These are phyloP conservation scores for Pleurotus sapidus DNA, from an alignment of 768 basidiomycete genomes.

Conservation along the genomic window DNA sequence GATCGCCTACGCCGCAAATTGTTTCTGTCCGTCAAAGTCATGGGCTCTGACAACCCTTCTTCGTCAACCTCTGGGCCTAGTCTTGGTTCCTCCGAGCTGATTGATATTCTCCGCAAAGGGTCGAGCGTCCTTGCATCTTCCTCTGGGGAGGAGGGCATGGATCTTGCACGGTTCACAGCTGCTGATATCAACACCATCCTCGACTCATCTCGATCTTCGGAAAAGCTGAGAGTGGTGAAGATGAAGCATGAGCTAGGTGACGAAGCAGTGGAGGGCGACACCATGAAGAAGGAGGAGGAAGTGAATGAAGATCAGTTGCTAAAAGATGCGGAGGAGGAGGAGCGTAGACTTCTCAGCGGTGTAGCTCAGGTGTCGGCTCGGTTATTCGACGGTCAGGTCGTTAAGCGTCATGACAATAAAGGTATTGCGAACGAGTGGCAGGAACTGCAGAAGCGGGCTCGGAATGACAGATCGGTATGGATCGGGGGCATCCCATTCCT, in stretches of 20 bases:
- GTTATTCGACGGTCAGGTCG: conserved; percentile 52
- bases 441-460: conserved; percentile 41
- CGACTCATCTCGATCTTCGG: conserved; percentile 39
- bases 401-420: conserved; percentile 18
- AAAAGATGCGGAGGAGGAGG: conserved; percentile 51
- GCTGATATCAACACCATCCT: conserved; percentile 44
- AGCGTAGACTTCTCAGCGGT: conserved; percentile 45
- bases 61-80: conserved; percentile 18
- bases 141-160: conserved; percentile 27
- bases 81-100: conserved; percentile 42
- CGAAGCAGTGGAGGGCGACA: conserved; percentile 6
- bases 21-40: conserved; percentile 62
- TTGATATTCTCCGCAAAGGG: conserved; percentile 56
- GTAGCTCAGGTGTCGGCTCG: conserved; percentile 58
- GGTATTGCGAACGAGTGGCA: conserved; percentile 46
- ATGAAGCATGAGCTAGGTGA: conserved; percentile 37
- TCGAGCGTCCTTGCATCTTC: conserved; percentile 48
- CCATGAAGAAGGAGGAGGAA: neutral
- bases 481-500: conserved; percentile 27
- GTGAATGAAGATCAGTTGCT: conserved; percentile 22
- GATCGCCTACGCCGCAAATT: conserved; percentile 70
- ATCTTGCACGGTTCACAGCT: conserved; percentile 40
- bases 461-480: conserved; percentile 34
- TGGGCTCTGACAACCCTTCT: conserved; percentile 35
- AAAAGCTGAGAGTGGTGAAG: conserved; percentile 39